Evolutionary conservation across 495 filamentous ascomycete species (phyloP).

Genomic region (Neurospora sp.): DNA sequence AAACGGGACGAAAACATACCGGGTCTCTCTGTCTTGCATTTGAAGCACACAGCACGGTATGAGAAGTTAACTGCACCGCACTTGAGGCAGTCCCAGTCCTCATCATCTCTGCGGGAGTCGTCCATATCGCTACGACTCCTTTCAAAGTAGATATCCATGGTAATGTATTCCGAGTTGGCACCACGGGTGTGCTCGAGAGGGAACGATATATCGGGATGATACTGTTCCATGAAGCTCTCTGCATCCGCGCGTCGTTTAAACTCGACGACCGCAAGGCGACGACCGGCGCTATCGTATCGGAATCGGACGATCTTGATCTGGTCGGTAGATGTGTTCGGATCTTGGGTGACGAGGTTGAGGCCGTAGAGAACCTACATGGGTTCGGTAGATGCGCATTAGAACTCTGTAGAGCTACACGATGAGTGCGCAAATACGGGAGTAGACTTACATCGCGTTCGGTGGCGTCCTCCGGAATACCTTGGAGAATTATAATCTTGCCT

Average conservation of each 20-base stretch:
- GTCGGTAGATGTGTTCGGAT: constrained; percentile 18
- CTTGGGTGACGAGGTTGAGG: constrained; percentile 18
- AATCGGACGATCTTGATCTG: constrained; percentile 18
- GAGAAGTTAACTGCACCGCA: constrained; percentile 65
- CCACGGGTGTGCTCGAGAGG: constrained; percentile 21
- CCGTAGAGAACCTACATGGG: constrained; percentile 19
- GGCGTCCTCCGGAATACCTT: constrained; percentile 20
- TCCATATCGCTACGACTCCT: constrained; percentile 50
- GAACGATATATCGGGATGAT: constrained; percentile 51
- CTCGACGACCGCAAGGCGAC: constrained; percentile 26
- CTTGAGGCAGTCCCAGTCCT: constrained; percentile 72
- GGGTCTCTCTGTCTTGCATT: constrained; percentile 60
- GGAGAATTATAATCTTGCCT: constrained; percentile 10
- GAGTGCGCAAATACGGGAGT: not conserved
- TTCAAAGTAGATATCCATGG: constrained; percentile 49
- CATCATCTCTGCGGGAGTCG: constrained; percentile 42
- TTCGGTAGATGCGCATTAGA: not conserved
- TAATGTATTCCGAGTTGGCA: constrained; percentile 36
- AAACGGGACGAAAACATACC: constrained; percentile 40
- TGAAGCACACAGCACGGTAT: constrained; percentile 57
- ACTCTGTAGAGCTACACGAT: not conserved
- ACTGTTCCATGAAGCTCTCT: constrained; percentile 52
- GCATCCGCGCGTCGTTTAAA: constrained; percentile 39
- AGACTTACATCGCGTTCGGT: constrained; percentile 20
- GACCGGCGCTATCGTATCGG: constrained; percentile 16